These are phyloP conservation scores for Staphylotrichum tortipilum DNA, from an alignment of 495 filamentous ascomycete genomes.

Conservation along the genomic window DNA sequence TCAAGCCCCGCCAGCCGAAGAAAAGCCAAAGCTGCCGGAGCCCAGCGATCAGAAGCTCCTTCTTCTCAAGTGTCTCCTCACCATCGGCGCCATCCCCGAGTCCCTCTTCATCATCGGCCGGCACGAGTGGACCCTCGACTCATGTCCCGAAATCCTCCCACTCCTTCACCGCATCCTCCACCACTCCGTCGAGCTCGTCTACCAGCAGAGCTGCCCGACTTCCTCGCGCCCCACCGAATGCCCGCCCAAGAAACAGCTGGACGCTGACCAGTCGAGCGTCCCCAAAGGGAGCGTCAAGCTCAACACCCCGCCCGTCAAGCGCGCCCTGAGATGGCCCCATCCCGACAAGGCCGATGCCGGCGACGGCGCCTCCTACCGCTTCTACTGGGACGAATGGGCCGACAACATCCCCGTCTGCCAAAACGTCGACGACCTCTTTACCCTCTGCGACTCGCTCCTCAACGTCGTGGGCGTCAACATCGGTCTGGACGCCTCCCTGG, in stretches of 20 bases:
- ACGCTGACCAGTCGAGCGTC: constrained; percentile 52
- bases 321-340: constrained; percentile 66
- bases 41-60: constrained; percentile 84
- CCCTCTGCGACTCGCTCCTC: constrained; percentile 74
- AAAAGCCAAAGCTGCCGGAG: constrained; percentile 57
- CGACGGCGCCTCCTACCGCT: constrained; percentile 69
- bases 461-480: constrained; percentile 81
- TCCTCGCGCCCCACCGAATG: constrained; percentile 17
- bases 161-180: constrained; percentile 72
- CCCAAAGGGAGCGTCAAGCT: constrained; percentile 59
- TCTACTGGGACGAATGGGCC: constrained; percentile 97
- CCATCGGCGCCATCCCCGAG: constrained; percentile 88
- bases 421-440: constrained; percentile 80
- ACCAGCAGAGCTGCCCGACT: constrained; percentile 27
- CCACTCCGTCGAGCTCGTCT: constrained; percentile 56
- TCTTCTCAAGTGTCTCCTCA: constrained; percentile 75
- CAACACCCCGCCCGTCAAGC: constrained; percentile 45
- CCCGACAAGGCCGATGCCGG: constrained; percentile 64
- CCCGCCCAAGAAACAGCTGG: constrained; percentile 42
- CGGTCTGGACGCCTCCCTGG: constrained; percentile 68
- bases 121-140: constrained; percentile 83
- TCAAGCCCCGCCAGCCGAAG: constrained; percentile 43
- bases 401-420: constrained; percentile 90
- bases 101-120: constrained; percentile 85
- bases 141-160: constrained; percentile 59